Base-by-base conservation (phyloP, 495 filamentous ascomycete genomes). In the Talaromyces nanjingensis region DNA sequence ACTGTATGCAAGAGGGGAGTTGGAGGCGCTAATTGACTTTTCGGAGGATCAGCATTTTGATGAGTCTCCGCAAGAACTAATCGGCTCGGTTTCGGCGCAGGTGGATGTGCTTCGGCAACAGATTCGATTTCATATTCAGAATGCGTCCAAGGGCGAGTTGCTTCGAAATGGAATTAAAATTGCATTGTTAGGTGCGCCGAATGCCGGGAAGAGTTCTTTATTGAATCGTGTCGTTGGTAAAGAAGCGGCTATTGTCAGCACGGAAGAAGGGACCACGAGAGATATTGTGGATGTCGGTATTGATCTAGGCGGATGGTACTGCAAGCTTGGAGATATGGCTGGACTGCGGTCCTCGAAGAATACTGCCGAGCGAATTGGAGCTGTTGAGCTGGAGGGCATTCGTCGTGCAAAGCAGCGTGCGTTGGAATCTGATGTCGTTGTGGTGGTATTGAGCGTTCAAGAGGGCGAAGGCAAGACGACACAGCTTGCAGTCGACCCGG, bases 21-120 rank as follows among this genome's bases (percentile, higher is more conserved):
- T 98, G 58, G 94, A 98, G 72, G 94, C 94, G 1, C 75, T 98
- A 64, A 98, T 98, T 69, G 94, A 98, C 71, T 98, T 98, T 73
- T 88, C 89, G 1, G 94, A 98, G 74, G 96, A 98, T 69, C 93
- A 98, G 75, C 88, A 96, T 77, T 97, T 98, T 66, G 93, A 97
- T 62, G 92, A 96, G 69, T 89, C 91, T 1, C 89, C 92, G 0
- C 76, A 80, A 6, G 84, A 88, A 63, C 78, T 98, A 31, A 79
- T 92, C 5, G 69, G 66, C 2, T 90, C 85, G 33, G 91, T 96
- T 27, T 82, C 86, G 22, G 67, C 62, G 12, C 84, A 91, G 66
- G 85, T 96, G 9, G 66, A 70, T 14, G 71, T 67, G 3, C 81
- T 98, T 56, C 74, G 80, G 59, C 67, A 73, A 45, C 83, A 84